Base-by-base conservation (phyloP, 108 stramenopile genomes). In the Cyclostephanos tholiformis region DNA sequence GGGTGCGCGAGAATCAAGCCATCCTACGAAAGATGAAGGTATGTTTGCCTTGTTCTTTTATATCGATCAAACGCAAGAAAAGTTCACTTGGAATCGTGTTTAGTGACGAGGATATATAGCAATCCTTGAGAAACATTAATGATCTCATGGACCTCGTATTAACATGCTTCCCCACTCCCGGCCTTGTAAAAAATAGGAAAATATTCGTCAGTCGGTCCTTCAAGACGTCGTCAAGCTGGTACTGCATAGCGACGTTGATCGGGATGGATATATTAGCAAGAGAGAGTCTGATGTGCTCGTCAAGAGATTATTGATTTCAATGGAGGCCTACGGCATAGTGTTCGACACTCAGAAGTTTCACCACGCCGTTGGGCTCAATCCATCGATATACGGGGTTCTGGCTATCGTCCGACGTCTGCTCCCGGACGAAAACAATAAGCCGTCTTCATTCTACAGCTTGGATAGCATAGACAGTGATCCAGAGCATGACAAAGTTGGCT, bases 361-460 rank as follows among this genome's bases (percentile, higher is more conserved):
- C 17, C 36, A 60, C 20, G 75, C 75, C 6, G 63, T 76, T 29
- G 75, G 75, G 29, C 43, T 76, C 16, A 43, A 17, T 38, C 67
- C 75, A n/a, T 76, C 75, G 11, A 36, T 76, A 17, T 32, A n/a
- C 22, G 67, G 49, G 41, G 75, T 69, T 0, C 38, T 76, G 36
- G n/a, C 67, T 20, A 76, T 76, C 63, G 75, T 68, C 6, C 67
- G 68, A n/a, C 58, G 63, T 52, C 68, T 76, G 27, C 43, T 76
- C 10, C 75, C 75, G 14, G 75, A 76, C 63, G 44, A 76, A 25
- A 19, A 67, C 55, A 30, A 53, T 41, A 36, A 43, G 32, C 8
- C 49, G 0, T 66, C 74, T 0, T 67, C 74, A 2, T 75, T 66
- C 46, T 49, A 75, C 30, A 66, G 57, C 41, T 16, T 63, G 10